These are phyloP conservation scores for Hypoxylon sp. DNA, from an alignment of 2,329 filamentous ascomycete genomes.

Conservation along the genomic window DNA sequence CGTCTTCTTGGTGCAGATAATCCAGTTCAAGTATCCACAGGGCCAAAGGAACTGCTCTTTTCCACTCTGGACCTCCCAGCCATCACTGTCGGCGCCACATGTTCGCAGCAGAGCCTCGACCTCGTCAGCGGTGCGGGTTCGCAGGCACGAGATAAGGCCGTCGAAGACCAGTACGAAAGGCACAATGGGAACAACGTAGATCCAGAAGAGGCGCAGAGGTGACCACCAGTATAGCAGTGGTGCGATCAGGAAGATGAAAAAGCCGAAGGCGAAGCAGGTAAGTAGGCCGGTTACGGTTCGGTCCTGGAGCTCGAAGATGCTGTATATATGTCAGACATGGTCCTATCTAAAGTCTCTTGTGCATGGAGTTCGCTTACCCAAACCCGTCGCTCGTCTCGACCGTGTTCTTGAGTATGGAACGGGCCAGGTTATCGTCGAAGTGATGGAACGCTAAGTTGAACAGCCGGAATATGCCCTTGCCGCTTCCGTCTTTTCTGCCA, in stretches of 20 bases:
- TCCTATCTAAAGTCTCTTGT: background rate
- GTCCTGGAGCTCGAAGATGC: slow-evolving; percentile 81
- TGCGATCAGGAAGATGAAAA: slow-evolving; percentile 64
- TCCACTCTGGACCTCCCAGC: slow-evolving; percentile 65
- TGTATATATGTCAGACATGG: slow-evolving; percentile 35
- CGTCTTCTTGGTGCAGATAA: slow-evolving; percentile 60
- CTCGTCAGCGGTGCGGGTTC: slow-evolving; percentile 76
- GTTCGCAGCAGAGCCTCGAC: slow-evolving; percentile 69
- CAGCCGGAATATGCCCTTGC: slow-evolving; percentile 71
- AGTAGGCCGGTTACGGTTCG: slow-evolving; percentile 68
- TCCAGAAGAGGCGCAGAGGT: slow-evolving; percentile 71
- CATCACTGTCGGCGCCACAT: slow-evolving; percentile 59
- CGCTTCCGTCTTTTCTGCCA: slow-evolving; percentile 33
- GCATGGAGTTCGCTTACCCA: slow-evolving; percentile 55
- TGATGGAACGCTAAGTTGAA: slow-evolving; percentile 84
- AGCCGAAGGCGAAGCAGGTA: slow-evolving; percentile 64
- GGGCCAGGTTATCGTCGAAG: slow-evolving; percentile 74
- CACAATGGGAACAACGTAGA: slow-evolving; percentile 74
- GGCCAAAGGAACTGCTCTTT: slow-evolving; percentile 63
- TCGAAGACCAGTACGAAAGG: slow-evolving; percentile 77
- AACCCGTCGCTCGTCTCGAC: slow-evolving; percentile 75
- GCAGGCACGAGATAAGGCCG: slow-evolving; percentile 74
- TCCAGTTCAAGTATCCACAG: slow-evolving; percentile 64
- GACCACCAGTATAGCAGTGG: slow-evolving; percentile 67
- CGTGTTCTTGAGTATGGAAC: slow-evolving; percentile 72